phyloP scores from a whole-genome alignment of 2,329 filamentous ascomycete genomes.

The Fusarium neocosmosporiellum region DNA sequence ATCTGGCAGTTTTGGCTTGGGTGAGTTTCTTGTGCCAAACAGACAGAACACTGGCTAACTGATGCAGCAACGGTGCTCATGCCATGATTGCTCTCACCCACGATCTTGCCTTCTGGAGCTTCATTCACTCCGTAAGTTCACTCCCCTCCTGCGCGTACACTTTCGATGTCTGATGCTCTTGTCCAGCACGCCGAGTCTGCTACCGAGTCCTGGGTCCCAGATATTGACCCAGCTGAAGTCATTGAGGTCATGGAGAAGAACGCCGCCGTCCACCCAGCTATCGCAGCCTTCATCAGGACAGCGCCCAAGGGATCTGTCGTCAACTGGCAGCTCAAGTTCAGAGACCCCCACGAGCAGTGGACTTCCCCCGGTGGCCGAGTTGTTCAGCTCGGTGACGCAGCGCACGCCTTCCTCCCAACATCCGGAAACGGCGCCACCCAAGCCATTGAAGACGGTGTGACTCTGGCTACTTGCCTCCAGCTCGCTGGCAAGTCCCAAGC shows the following conservation, averaged over 20 bases:
- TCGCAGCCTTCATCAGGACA: constrained; percentile 24
- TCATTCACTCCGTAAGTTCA: constrained; percentile 21
- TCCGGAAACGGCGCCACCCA: constrained; percentile 29
- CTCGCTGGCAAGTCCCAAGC: constrained; percentile 16
- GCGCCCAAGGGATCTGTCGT: constrained; percentile 30
- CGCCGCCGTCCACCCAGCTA: constrained; percentile 17
- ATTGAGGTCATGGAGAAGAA: constrained; percentile 31
- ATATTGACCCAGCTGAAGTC: constrained; percentile 24
- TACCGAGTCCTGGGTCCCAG: constrained; percentile 27
- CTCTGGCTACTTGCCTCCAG: constrained; percentile 23
- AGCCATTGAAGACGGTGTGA: constrained; percentile 28
- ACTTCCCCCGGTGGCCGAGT: constrained; percentile 27
- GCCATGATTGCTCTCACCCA: constrained; percentile 24
- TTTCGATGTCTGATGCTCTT: rapidly evolving
- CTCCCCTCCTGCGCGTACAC: rapidly evolving
- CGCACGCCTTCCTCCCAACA: constrained; percentile 24
- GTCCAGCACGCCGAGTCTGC: constrained; percentile 22
- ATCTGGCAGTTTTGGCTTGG: constrained; percentile 34
- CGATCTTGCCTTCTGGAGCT: constrained; percentile 30
- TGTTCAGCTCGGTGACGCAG: constrained; percentile 27
- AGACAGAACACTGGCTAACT: not conserved
- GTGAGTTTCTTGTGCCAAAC: not conserved
- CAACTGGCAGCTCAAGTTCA: constrained; percentile 33
- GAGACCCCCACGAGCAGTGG: constrained; percentile 32
- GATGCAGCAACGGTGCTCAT: constrained; percentile 18